These are phyloP conservation scores for Trichopus zeylanicus DNA, from an alignment of 116 monocot species.

Conservation along the genomic window DNA sequence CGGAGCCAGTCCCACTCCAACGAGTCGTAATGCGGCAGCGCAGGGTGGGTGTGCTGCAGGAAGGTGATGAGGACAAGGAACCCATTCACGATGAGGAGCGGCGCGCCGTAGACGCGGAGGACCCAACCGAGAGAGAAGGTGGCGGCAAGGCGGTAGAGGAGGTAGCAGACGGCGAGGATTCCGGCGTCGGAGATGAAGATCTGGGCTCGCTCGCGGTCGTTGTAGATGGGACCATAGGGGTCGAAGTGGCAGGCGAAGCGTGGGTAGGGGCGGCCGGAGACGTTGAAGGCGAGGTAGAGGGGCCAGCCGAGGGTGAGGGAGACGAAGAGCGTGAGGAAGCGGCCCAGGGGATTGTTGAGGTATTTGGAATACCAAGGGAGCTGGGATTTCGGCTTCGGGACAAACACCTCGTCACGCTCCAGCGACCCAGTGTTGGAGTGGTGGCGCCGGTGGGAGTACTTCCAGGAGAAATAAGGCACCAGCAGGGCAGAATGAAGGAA, in stretches of 20 bases:
- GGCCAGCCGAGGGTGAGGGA: slow-evolving; percentile 71
- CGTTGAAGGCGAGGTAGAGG: slow-evolving; percentile 59
- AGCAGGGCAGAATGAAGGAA: slow-evolving; percentile 62
- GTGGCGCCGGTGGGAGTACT: slow-evolving; percentile 71
- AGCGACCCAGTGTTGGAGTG: slow-evolving; percentile 84
- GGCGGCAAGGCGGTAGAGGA: slow-evolving; percentile 29
- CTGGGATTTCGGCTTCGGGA: slow-evolving; percentile 44
- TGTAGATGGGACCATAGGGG: slow-evolving; percentile 69
- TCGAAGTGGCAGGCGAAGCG: slow-evolving; percentile 75
- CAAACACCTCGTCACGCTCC: slow-evolving; percentile 83
- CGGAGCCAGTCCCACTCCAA: slow-evolving; percentile 85
- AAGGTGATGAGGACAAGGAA: slow-evolving; percentile 72
- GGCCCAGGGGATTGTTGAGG: slow-evolving; percentile 63
- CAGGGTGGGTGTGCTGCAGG: slow-evolving; percentile 82
- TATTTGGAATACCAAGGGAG: slow-evolving; percentile 49
- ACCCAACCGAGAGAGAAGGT: slow-evolving; percentile 34
- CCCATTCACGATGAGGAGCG: slow-evolving; percentile 59
- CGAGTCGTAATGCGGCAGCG: slow-evolving; percentile 68
- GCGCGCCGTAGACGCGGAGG: slow-evolving; percentile 42
- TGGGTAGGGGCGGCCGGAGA: slow-evolving; percentile 62
- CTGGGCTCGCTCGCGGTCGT: slow-evolving; percentile 54
- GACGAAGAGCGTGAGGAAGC: slow-evolving; percentile 28
- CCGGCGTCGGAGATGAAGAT: slow-evolving; percentile 69
- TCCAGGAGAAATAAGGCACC: slow-evolving; percentile 88
- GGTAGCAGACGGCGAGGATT: slow-evolving; percentile 18